phyloP scores from a whole-genome alignment of 1,139 yeast species.

The Sporopachydermia cereana region DNA sequence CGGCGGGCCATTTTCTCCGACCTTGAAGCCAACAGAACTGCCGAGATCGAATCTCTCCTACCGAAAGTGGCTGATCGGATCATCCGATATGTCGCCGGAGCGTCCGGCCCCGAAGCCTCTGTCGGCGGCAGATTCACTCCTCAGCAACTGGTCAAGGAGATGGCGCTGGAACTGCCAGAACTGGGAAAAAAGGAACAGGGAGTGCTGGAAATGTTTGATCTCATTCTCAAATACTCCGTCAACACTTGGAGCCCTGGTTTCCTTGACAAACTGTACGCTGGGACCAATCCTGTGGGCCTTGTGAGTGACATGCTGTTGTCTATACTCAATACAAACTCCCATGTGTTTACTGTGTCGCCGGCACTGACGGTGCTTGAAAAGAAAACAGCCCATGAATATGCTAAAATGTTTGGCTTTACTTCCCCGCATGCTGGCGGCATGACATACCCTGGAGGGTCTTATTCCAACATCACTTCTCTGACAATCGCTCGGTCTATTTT shows the following conservation, averaged over 20 bases:
- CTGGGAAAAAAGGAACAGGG: conserved; percentile 29
- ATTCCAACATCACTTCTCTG: conserved; percentile 72
- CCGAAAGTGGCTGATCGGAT: conserved; percentile 27
- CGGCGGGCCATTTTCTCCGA: conserved; percentile 8
- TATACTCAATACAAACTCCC: conserved; percentile 70
- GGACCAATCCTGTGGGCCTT: conserved; percentile 77
- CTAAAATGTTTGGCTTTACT: conserved; percentile 48
- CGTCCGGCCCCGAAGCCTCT: conserved; percentile 24
- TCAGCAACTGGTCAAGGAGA: conserved; percentile 20
- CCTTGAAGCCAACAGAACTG: conserved; percentile 26
- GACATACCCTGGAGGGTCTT: conserved; percentile 81
- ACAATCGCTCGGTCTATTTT: conserved; percentile 62
- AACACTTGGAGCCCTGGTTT: conserved; percentile 87
- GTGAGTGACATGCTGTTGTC: conserved; percentile 61
- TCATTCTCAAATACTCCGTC: conserved; percentile 54
- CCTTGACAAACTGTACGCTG: conserved; percentile 73
- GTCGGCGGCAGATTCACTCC: conserved; percentile 30
- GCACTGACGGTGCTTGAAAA: conserved; percentile 68
- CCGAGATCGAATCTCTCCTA: conserved; percentile 34
- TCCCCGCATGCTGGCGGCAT: conserved; percentile 60
- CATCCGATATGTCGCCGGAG: conserved; percentile 28
- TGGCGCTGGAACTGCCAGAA: conserved; percentile 22
- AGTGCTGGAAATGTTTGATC: conserved; percentile 40
- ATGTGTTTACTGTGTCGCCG: conserved; percentile 80
- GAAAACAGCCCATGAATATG: conserved; percentile 56